Base-by-base conservation (phyloP, 1,284 basidiomycete species). In the Neonothopanus nambi region DNA sequence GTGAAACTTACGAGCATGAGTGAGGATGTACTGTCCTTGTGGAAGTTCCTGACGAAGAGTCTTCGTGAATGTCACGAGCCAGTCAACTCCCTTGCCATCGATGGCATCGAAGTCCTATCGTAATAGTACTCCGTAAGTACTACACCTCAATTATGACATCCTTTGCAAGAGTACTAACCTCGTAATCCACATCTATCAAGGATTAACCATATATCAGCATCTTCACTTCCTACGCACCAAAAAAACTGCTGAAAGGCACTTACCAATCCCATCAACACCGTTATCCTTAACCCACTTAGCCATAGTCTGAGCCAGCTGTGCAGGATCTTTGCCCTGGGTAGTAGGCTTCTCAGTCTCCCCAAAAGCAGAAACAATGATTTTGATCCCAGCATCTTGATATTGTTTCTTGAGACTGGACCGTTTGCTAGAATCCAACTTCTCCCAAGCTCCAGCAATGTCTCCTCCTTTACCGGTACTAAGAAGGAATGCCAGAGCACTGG, bases 171-270 rank as follows among this genome's bases (percentile, higher is more conserved):
- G 18, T 23, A 23, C 35, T 12, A 5, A 48, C 47, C 47, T 48
- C 51, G 17, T 45, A 52, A 21, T 52, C 51, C n/a, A 52, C 51
- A 33, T 52, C 51, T 48, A 39, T 28, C 11, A 26, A n/a, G n/a
- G n/a, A n/a, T n/a, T n/a, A n/a, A n/a, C n/a, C n/a, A n/a, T n/a
- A n/a, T n/a, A n/a, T n/a, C n/a, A n/a, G n/a, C n/a, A n/a, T n/a
- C n/a, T n/a, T n/a, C n/a, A n/a, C n/a, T n/a, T n/a, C n/a, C n/a
- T n/a, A n/a, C n/a, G n/a, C n/a, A n/a, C n/a, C n/a, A n/a, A n/a
- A n/a, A n/a, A n/a, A n/a, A n/a, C n/a, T n/a, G n/a, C n/a, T n/a
- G n/a, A n/a, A n/a, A n/a, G n/a, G n/a, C 13, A 38, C 37, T 9
- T 30, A 48, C 47, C 47, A 18, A 52, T 45, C 9, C 51, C 51